Evolutionary conservation across 2,329 filamentous ascomycete species (phyloP), one percentile per base, ranked within the genome.

Genomic region (Penicillium palitans): DNA sequence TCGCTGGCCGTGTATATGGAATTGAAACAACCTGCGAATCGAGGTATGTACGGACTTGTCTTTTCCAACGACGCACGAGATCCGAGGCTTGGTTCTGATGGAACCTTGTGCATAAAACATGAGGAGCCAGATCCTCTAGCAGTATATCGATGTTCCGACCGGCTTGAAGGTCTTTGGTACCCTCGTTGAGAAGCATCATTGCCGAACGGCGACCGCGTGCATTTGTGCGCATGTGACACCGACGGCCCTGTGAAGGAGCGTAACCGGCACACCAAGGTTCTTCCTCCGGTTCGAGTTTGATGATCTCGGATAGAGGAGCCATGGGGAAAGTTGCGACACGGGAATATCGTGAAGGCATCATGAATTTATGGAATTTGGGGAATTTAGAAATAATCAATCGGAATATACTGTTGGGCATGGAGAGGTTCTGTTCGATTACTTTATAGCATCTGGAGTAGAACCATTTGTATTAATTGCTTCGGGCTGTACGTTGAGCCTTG

Each of bases 61-160:
- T 35, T 40, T 60, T 51, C 63, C 63, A 65, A 9, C 57, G 49
- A 29, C 21, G 0, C 2, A 37, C 17, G 46, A 68, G 57, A 39
- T 17, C 31, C 1, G 33, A 33, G 13, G 66, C 67, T 42, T 68
- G 66, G 8, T 31, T 19, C 35, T 69, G 65, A 45, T 70, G 68
- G 3, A 42, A 60, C 2, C 45, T 33, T 24, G 12, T 62, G 50
- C 69, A 70, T 29, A 71, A 44, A 9, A 66, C 63, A 33, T 61
- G 33, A 25, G 66, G 65, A n/a, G 68, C 68, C 8, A 71, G 29
- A 15, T 66, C 45, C 35, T 64, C 46, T 0, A 70, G 54, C 13
- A 67, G 37, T 2, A 52, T 41, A 25, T 63, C 35, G 21, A 67
- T 63, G 24, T 21, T 41, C 3, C 12, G 19, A 33, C 66, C 63